Conservation (phyloP, 2,329 filamentous ascomycete genomes). For the Coniochaeta prunicola region DNA sequence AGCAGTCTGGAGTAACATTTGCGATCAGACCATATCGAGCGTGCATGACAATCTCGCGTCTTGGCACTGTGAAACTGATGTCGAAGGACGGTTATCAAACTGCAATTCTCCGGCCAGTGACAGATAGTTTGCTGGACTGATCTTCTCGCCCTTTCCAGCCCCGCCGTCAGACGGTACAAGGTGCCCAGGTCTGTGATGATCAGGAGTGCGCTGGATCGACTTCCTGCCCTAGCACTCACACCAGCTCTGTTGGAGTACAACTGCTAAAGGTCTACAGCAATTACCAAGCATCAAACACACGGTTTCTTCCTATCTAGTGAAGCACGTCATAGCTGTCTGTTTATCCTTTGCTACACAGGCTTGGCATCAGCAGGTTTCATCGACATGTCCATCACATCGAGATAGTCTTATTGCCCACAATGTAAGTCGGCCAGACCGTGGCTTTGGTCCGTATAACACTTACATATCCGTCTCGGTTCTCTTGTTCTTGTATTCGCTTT, state of each 20-base stretch:
- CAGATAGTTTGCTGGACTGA: background rate
- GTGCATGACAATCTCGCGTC: background rate
- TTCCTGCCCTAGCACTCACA: background rate
- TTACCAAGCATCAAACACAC: no score
- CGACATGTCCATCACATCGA: background rate
- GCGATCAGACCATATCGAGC: background rate
- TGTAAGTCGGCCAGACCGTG: background rate
- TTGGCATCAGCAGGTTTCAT: background rate
- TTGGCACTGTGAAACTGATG: conserved; percentile 7
- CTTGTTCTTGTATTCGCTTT: background rate
- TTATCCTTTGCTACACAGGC: background rate
- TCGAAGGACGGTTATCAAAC: background rate
- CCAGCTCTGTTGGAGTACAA: background rate
- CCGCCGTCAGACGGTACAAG: background rate
- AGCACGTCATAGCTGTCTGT: background rate
- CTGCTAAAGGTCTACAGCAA: background rate
- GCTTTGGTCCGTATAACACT: conserved; percentile 4
- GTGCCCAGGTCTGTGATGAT: background rate
- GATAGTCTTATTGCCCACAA: background rate
- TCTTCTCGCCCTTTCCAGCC: background rate
- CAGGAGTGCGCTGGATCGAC: background rate
- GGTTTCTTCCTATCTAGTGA: background rate
- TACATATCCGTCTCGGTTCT: background rate
- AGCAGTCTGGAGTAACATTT: background rate
- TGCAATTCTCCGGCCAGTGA: background rate